Evolutionary conservation across 257 asterid genomes (phyloP).

Genomic region (Echites panduratus): DNA sequence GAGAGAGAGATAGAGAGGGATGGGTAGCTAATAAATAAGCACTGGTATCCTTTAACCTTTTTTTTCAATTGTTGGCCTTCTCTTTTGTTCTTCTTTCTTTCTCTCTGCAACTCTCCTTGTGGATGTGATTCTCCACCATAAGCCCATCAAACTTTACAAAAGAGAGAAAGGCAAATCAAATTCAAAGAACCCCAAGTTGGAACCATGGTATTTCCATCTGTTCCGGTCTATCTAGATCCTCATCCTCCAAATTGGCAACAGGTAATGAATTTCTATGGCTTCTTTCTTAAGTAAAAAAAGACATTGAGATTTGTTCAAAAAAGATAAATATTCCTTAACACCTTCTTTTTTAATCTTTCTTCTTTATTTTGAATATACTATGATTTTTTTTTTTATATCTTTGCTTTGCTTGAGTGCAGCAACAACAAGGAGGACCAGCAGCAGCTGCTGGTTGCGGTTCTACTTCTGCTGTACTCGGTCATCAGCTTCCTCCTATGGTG

Average conservation of each 20-base stretch:
- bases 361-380: constrained; percentile 25
- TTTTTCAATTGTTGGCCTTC: constrained; percentile 11
- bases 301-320: not conserved
- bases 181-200: constrained; percentile 1
- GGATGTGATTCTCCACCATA: constrained; percentile 30
- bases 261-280: constrained; percentile 17
- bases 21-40: constrained; percentile 13
- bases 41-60: constrained; percentile 22
- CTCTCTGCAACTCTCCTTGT: constrained; percentile 16
- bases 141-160: constrained; percentile 27
- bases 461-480: not conserved
- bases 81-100: constrained; percentile 9
- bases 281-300: not conserved
- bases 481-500: constrained; percentile 13
- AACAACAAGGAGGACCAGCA: not conserved
- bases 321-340: constrained; percentile 6
- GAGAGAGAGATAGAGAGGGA: not conserved
- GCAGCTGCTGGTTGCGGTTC: not conserved
- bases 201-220: constrained; percentile 36
- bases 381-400: not conserved
- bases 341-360: constrained; percentile 1
- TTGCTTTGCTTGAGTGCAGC: constrained; percentile 2
- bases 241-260: constrained; percentile 39
- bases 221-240: constrained; percentile 39
- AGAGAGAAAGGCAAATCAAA: constrained; percentile 10